Percentiles rank a stretch among this genome's conserved stretches.
Evolutionary conservation across 1,284 basidiomycete species (phyloP).

Genomic region (Microbotryum violaceum): DNA sequence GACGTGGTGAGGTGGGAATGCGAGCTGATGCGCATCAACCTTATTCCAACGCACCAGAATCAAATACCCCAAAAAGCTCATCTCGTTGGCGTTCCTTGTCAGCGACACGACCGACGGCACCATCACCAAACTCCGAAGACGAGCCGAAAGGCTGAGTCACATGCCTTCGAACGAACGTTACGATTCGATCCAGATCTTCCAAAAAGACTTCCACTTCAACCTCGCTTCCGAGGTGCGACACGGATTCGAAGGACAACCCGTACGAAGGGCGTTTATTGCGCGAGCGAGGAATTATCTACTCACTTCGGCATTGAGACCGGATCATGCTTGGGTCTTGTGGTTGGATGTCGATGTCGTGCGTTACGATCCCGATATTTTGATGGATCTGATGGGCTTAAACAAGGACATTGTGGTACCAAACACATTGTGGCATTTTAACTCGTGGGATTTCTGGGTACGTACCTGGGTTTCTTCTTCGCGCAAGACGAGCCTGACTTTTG

Average conservation of each 20-base stretch:
- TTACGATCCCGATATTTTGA: slow-evolving; percentile 23
- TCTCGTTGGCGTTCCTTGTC: slow-evolving; percentile 29
- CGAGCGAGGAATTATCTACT: slow-evolving; percentile 25
- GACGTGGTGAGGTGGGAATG: no score
- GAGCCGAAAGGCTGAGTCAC: slow-evolving; percentile 1
- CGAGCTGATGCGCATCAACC: not conserved
- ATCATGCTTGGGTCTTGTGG: slow-evolving; percentile 24
- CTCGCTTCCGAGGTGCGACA: slow-evolving; percentile 15
- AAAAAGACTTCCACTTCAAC: slow-evolving; percentile 20
- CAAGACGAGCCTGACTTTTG: not conserved
- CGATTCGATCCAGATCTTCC: slow-evolving; percentile 18
- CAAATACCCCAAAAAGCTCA: slow-evolving; percentile 12
- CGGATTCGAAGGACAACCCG: slow-evolving; percentile 23
- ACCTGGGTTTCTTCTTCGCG: not conserved
- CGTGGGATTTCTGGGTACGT: slow-evolving; percentile 26
- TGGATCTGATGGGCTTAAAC: slow-evolving; percentile 23
- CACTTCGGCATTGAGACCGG: slow-evolving; percentile 8
- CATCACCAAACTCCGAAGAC: slow-evolving; percentile 9
- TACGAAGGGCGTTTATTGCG: slow-evolving; percentile 21
- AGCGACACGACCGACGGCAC: slow-evolving; percentile 22
- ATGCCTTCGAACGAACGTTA: slow-evolving; percentile 7
- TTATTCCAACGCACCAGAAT: not conserved
- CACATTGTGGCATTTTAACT: slow-evolving; percentile 21
- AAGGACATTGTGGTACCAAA: slow-evolving; percentile 25
- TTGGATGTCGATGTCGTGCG: slow-evolving; percentile 28